Evolutionary conservation across 1,139 yeast genomes (phyloP), one percentile per base, ranked within the genome.

Genomic region (Geotrichum aggregatum): DNA sequence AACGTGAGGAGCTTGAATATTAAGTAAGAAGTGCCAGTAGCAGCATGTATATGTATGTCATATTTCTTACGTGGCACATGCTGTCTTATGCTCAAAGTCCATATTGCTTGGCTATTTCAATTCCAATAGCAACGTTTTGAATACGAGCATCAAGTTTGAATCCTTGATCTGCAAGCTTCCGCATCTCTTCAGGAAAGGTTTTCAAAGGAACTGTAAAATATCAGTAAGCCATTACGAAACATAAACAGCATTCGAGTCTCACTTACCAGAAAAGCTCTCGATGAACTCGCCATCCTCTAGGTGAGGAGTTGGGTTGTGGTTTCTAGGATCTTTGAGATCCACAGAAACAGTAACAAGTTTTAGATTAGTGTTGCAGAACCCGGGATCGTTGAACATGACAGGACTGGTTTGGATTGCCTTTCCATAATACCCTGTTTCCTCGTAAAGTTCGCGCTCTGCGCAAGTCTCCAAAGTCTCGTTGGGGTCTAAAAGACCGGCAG

Each of bases 401-500:
- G 83, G 80, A 6, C 87, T 76, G 54, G 39, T 41, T 1, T 71
- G 41, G 10, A 55, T 46, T 31, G 80, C 78, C 22, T 76, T 81
- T 3, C 94, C 92, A 48, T 82, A 72, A 64, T 86, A 91, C 0
- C 98, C 98, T 0, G 98, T 91, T 66, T 92, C 98, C 67, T 92
- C 98, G 50, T 77, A 75, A 57, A 92, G 72, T 67, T 92, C 98
- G 56, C 98, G 77, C 52, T 83, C 76, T 0, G 98, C 98, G 34
- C 97, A 88, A 2, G 78, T 69, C 59, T 83, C 89, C 38, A 88
- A 71, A 1, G 84, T 67, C 65, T 92, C 98, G 49, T 80, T 77
- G 1, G 94, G 88, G 66, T 92, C 98, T 44, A 92, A 78, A 56
- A 92, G 73, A 0, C 98, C 98, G 0, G 98, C 98, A 0, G 98